Evolutionary conservation across 805 yeast species (phyloP).

Genomic region (Metschnikowia koreensis): DNA sequence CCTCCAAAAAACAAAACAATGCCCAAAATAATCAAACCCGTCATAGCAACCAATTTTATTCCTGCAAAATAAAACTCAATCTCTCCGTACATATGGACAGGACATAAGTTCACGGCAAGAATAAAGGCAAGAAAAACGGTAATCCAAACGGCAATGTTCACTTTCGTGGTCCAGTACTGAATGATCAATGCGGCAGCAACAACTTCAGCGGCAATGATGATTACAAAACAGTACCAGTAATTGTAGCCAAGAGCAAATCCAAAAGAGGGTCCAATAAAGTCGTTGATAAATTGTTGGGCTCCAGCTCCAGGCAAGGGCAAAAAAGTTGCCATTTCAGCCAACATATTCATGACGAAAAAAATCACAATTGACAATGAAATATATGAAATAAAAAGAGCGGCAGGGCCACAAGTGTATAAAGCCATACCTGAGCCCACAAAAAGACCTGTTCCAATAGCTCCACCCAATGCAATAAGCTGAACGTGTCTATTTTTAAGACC

Average conservation of each 20-base stretch:
- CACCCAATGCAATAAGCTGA: slow-evolving; percentile 23
- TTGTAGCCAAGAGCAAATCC: slow-evolving; percentile 23
- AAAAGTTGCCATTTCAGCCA: slow-evolving; percentile 23
- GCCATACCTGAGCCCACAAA: slow-evolving; percentile 22
- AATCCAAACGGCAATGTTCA: slow-evolving; percentile 40
- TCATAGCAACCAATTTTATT: slow-evolving; percentile 19
- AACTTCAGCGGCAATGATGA: slow-evolving; percentile 21
- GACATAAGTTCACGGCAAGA: slow-evolving; percentile 17
- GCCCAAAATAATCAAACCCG: slow-evolving; percentile 21
- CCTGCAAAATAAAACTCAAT: slow-evolving; percentile 21
- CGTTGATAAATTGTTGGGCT: slow-evolving; percentile 20
- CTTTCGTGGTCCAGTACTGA: slow-evolving; percentile 22
- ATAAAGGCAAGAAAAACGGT: slow-evolving; percentile 25
- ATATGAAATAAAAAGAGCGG: slow-evolving; percentile 19
- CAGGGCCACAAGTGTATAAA: slow-evolving; percentile 17
- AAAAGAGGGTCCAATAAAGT: slow-evolving; percentile 18
- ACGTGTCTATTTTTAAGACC: slow-evolving; percentile 23
- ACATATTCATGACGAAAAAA: slow-evolving; percentile 23
- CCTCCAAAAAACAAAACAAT: slow-evolving; percentile 22
- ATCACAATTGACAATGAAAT: slow-evolving; percentile 18
- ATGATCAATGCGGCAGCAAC: slow-evolving; percentile 20
- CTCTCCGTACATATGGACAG: slow-evolving; percentile 20
- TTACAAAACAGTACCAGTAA: slow-evolving; percentile 20
- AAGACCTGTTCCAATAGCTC: slow-evolving; percentile 23
- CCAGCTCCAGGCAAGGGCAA: slow-evolving; percentile 24